phyloP scores from a whole-genome alignment of 1,139 yeast genomes.

The Lodderomyces jiufengensis region DNA sequence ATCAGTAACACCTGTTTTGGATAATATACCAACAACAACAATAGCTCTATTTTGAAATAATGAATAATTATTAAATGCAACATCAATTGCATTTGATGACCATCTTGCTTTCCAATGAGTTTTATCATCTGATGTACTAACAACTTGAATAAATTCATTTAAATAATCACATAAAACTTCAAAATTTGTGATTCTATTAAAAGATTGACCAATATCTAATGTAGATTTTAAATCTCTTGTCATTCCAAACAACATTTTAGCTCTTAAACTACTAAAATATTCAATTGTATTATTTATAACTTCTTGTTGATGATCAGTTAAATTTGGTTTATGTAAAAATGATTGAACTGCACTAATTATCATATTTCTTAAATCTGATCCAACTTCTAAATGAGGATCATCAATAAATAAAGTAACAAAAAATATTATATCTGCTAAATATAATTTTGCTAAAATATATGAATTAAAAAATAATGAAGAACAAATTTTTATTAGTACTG shows the following conservation, averaged over 20 bases:
- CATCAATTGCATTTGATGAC: slow-evolving; percentile 62
- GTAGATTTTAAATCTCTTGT: slow-evolving; percentile 51
- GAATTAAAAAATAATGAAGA: slow-evolving; percentile 74
- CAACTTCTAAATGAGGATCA: slow-evolving; percentile 66
- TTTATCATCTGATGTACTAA: slow-evolving; percentile 55
- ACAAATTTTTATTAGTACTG: slow-evolving; percentile 63
- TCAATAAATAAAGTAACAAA: slow-evolving; percentile 71
- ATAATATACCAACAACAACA: slow-evolving; percentile 66
- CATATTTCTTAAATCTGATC: slow-evolving; percentile 62
- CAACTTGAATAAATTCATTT: slow-evolving; percentile 42
- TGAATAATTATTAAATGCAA: slow-evolving; percentile 59
- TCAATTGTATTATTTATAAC: slow-evolving; percentile 52
- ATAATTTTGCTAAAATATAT: slow-evolving; percentile 58
- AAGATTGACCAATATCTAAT: slow-evolving; percentile 36
- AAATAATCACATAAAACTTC: slow-evolving; percentile 65
- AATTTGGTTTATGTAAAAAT: slow-evolving; percentile 55
- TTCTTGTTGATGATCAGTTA: slow-evolving; percentile 41
- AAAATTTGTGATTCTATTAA: slow-evolving; percentile 49
- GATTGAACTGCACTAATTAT: slow-evolving; percentile 72
- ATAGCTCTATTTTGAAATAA: slow-evolving; percentile 71
- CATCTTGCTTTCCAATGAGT: slow-evolving; percentile 67
- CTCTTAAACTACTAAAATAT: slow-evolving; percentile 67
- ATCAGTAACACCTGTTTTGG: slow-evolving; percentile 63
- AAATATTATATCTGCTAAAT: slow-evolving; percentile 69
- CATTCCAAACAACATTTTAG: slow-evolving; percentile 73